phyloP scores from a whole-genome alignment of 441 rosid species.

The Capsella rubella region DNA sequence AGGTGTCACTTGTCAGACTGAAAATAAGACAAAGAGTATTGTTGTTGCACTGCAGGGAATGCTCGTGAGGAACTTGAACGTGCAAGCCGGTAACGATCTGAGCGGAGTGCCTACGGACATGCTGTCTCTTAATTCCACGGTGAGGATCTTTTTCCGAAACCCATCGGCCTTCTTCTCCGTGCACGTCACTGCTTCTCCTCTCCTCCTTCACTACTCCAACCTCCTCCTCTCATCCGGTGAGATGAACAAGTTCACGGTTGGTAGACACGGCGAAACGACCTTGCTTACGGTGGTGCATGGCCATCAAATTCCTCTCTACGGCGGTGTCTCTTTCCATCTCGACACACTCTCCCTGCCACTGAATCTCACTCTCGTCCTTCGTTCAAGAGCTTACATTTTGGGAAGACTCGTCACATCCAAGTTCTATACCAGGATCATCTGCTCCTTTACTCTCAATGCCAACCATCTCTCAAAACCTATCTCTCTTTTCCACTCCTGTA shows the following conservation, averaged over 20 bases:
- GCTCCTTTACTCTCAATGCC: conserved; percentile 66
- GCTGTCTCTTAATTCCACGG: conserved; percentile 90
- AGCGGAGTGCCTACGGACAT: conserved; percentile 94
- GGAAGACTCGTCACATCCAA: conserved; percentile 73
- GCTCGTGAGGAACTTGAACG: conserved; percentile 74
- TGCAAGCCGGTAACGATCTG: conserved; percentile 86
- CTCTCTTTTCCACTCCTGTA: conserved; percentile 40
- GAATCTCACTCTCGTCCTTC: conserved; percentile 72
- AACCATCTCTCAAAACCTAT: conserved; percentile 62
- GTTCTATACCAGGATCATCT: conserved; percentile 60
- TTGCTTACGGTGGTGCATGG: conserved; percentile 63
- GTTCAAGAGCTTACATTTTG: conserved; percentile 78
- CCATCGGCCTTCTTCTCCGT: conserved; percentile 88
- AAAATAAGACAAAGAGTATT: background rate
- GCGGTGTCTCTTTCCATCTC: conserved; percentile 61
- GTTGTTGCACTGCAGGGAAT: conserved; percentile 58
- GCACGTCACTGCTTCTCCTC: conserved; percentile 85
- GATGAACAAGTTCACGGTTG: conserved; percentile 81
- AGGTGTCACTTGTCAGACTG: background rate
- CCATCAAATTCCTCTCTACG: conserved; percentile 81
- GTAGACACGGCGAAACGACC: conserved; percentile 55
- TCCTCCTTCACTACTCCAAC: conserved; percentile 74
- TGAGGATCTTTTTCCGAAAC: conserved; percentile 76
- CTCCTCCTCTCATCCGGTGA: conserved; percentile 83
- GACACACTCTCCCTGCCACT: conserved; percentile 62